These are phyloP conservation scores for Plasmodium adleri DNA, from an alignment of 169 alveolate genomes.

Conservation along the genomic window DNA sequence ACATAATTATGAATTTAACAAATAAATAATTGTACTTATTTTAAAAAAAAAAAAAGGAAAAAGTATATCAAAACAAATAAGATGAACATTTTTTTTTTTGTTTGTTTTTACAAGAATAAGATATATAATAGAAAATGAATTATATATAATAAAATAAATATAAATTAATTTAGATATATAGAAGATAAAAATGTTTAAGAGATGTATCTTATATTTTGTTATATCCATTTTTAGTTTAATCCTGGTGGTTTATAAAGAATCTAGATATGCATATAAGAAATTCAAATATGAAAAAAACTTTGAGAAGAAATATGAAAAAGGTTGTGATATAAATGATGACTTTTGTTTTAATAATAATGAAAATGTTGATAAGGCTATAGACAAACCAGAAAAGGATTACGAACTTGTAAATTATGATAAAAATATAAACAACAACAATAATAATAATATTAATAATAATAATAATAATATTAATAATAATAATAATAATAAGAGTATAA, in stretches of 20 bases:
- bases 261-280: constrained; percentile 1
- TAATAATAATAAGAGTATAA: no score
- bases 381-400: not conserved
- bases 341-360: not conserved
- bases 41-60: no score
- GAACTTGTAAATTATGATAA: not conserved
- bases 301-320: not conserved
- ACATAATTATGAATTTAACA: no score
- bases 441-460: not conserved
- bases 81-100: no score
- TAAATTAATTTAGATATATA: no score
- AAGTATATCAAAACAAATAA: no score
- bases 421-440: not conserved
- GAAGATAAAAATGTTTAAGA: constrained; percentile 49
- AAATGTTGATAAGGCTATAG: no score
- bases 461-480: not conserved
- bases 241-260: constrained; percentile 30
- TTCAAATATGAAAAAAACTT: not conserved
- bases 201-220: constrained; percentile 26
- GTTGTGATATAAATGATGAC: not conserved
- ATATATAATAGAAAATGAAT: no score
- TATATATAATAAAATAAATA: no score
- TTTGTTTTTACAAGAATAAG: no score
- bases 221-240: constrained; percentile 54
- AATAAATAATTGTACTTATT: no score